These are phyloP conservation scores for Pisolithus thermaeus DNA, from an alignment of 1,284 basidiomycete genomes.

Conservation along the genomic window DNA sequence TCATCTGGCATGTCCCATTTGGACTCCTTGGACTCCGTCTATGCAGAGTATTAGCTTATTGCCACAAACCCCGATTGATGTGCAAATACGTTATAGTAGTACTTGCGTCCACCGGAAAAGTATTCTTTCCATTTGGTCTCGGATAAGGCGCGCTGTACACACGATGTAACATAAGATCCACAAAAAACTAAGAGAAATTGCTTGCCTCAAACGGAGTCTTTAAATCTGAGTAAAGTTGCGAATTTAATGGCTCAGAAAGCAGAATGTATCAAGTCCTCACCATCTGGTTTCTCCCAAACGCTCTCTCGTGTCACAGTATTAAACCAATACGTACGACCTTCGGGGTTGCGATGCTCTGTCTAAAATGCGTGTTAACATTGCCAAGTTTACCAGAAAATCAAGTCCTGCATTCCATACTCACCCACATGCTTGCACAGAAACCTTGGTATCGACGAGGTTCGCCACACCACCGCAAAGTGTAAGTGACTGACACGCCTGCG, in stretches of 20 bases:
- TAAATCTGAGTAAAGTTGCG: slow-evolving; percentile 42
- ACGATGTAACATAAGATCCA: neutral
- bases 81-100: slow-evolving; percentile 79
- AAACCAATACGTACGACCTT: slow-evolving; percentile 85
- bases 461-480: too few species aligned
- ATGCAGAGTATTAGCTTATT: neutral
- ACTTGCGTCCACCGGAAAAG: slow-evolving; percentile 82
- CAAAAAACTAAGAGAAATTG: neutral
- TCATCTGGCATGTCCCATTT: slow-evolving; percentile 96
- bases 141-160: slow-evolving; percentile 66
- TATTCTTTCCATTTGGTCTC: slow-evolving; percentile 93
- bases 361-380: slow-evolving; percentile 23
- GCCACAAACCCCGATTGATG: neutral
- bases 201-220: slow-evolving; percentile 83
- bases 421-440: slow-evolving; percentile 19
- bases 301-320: slow-evolving; percentile 72
- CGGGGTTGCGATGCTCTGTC: slow-evolving; percentile 79
- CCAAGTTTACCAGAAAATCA: neutral
- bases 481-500: too few species aligned
- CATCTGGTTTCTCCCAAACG: slow-evolving; percentile 87
- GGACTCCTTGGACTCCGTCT: slow-evolving; percentile 83
- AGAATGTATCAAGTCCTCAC: slow-evolving; percentile 32
- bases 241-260: neutral
- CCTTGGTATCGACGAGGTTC: too few species aligned
- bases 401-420: slow-evolving; percentile 15